Conservation (phyloP, 306 rosid species). For the Cucumis melo region DNA sequence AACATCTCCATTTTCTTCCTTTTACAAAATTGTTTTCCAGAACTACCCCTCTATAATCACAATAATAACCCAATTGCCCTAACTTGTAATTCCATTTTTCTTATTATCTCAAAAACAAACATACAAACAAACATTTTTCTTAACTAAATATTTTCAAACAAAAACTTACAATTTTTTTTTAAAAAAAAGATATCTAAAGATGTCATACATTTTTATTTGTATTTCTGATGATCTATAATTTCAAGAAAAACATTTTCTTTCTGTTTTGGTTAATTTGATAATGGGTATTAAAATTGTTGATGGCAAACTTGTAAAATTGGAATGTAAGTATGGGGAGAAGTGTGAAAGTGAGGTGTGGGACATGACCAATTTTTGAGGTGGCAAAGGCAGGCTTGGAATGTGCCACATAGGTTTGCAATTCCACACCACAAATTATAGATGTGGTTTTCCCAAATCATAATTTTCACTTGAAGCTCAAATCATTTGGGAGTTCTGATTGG, state of each 20-base stretch:
- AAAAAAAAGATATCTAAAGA: no score
- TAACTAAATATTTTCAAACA: no score
- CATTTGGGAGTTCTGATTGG: neutral
- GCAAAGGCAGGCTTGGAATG: slow-evolving; percentile 1
- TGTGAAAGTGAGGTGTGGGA: neutral
- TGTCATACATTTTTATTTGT: no score
- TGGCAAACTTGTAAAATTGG: neutral
- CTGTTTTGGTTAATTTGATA: no score
- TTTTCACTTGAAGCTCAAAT: neutral
- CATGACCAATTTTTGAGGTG: neutral
- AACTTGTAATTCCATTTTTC: no score
- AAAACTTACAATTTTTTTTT: no score
- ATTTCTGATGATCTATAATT: no score
- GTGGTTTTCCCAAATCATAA: neutral
- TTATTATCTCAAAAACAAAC: no score
- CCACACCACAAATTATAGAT: neutral
- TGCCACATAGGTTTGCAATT: neutral
- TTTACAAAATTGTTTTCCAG: neutral
- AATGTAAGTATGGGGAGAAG: neutral
- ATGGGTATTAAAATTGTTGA: no score
- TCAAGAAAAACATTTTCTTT: no score
- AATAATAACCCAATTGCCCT: neutral
- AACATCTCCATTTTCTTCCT: neutral
- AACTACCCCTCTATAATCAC: neutral
- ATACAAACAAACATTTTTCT: no score